These are phyloP conservation scores for Fusarium sacchari DNA, from an alignment of 2,329 filamentous ascomycete species.

Conservation along the genomic window DNA sequence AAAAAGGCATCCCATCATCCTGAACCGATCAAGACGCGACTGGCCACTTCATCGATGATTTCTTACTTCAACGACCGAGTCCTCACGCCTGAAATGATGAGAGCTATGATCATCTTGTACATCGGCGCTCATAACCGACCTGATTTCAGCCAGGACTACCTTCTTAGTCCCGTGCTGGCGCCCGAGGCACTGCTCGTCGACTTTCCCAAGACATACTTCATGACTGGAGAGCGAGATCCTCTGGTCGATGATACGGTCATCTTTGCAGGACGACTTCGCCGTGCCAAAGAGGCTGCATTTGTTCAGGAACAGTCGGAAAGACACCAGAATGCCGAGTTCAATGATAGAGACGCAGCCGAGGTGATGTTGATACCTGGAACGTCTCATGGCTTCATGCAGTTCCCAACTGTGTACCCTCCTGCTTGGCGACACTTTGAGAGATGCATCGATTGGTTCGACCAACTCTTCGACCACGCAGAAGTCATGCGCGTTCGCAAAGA, in stretches of 20 bases:
- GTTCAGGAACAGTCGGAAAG: constrained; percentile 18
- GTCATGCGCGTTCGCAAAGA: constrained; percentile 47
- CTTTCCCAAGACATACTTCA: constrained; percentile 95
- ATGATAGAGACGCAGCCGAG: constrained; percentile 64
- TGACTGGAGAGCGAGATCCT: constrained; percentile 95
- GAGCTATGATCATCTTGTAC: constrained; percentile 98
- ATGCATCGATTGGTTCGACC: constrained; percentile 82
- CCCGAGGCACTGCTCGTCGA: constrained; percentile 82
- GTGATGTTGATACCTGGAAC: constrained; percentile 88
- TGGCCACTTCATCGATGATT: constrained; percentile 96
- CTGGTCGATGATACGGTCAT: constrained; percentile 97
- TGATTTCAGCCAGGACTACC: constrained; percentile 90
- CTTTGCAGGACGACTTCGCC: constrained; percentile 87
- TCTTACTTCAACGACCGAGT: constrained; percentile 98
- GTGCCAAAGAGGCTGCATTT: constrained; percentile 71
- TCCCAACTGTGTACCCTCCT: constrained; percentile 86
- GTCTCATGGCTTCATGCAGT: constrained; percentile 93
- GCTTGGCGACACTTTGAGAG: constrained; percentile 88
- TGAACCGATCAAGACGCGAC: constrained; percentile 77
- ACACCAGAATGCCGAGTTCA: constrained; percentile 47
- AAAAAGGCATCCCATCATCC: constrained; percentile 60
- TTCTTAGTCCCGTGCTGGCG: constrained; percentile 88
- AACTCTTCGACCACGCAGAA: constrained; percentile 72
- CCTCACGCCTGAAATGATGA: constrained; percentile 97
- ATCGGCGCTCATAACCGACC: constrained; percentile 93